Evolutionary conservation across 2,329 filamentous ascomycete genomes (phyloP).

Genomic region (Penicillium sp.): DNA sequence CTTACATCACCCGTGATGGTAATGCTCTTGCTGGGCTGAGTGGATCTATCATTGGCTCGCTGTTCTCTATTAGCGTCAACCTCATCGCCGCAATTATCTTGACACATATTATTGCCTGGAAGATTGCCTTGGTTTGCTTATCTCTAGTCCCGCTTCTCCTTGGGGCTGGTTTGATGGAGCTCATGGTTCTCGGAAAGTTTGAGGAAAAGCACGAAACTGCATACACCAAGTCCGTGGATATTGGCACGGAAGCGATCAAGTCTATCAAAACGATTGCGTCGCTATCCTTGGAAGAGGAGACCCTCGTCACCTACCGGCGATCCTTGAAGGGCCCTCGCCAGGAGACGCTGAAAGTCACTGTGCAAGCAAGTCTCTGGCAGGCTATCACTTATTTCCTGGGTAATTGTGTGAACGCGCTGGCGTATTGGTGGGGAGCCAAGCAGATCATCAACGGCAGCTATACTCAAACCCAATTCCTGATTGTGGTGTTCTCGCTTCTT

Average conservation of each 20-base stretch:
- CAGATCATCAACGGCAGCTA: conserved; percentile 66
- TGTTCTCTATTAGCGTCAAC: conserved; percentile 67
- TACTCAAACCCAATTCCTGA: conserved; percentile 68
- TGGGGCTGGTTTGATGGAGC: conserved; percentile 66
- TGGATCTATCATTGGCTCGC: conserved; percentile 67
- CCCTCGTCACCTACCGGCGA: conserved; percentile 45
- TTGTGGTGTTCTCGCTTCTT: conserved; percentile 68
- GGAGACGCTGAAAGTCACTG: conserved; percentile 50
- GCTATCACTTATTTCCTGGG: conserved; percentile 49
- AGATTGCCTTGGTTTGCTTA: conserved; percentile 70
- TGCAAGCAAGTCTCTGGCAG: conserved; percentile 48
- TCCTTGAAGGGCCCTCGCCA: conserved; percentile 49
- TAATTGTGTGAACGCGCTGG: conserved; percentile 70
- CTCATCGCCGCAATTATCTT: conserved; percentile 66
- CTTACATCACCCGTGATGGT: conserved; percentile 68
- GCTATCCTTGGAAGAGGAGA: conserved; percentile 53
- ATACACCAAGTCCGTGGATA: conserved; percentile 51
- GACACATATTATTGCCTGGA: conserved; percentile 71
- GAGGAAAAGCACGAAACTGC: conserved; percentile 56
- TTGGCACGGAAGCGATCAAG: conserved; percentile 52
- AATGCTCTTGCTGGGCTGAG: conserved; percentile 66
- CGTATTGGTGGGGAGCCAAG: conserved; percentile 77
- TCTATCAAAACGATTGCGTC: conserved; percentile 54
- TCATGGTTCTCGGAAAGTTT: conserved; percentile 58
- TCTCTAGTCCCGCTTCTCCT: conserved; percentile 67